Percentiles rank a stretch among this genome's conserved stretches.
These are phyloP conservation scores for Atkinsonella texensis DNA, from an alignment of 2,329 filamentous ascomycete species.

Conservation along the genomic window DNA sequence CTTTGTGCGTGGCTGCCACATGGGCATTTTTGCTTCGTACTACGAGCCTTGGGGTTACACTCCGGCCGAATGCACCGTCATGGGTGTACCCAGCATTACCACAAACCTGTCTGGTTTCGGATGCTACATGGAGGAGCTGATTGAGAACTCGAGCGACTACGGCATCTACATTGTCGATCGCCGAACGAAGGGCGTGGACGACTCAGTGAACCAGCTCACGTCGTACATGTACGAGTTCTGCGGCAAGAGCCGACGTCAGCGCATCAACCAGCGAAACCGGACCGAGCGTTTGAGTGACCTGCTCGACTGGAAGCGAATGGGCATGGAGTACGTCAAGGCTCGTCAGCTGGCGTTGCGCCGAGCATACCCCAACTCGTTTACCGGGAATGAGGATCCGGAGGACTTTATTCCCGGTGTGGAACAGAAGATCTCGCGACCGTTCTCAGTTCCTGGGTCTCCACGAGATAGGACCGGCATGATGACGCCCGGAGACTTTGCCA, in stretches of 20 bases:
- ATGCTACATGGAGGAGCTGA: constrained; percentile 98
- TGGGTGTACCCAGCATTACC: constrained; percentile 97
- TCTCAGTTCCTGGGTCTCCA: constrained; percentile 89
- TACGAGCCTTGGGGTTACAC: constrained; percentile 99
- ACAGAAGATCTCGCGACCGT: constrained; percentile 86
- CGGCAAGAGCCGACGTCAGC: constrained; percentile 84
- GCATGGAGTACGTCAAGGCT: constrained; percentile 97
- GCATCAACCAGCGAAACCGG: constrained; percentile 96
- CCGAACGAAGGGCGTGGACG: constrained; percentile 87
- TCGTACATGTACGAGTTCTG: constrained; percentile 85
- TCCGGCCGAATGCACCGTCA: constrained; percentile 93
- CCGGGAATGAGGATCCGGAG: constrained; percentile 67
- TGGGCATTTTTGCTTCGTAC: constrained; percentile 94
- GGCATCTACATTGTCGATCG: constrained; percentile 99
- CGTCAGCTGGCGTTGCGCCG: constrained; percentile 81
- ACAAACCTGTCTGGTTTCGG: constrained; percentile 97
- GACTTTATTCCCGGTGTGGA: constrained; percentile 89
- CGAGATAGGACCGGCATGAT: constrained; percentile 91
- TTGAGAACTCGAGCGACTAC: constrained; percentile 95
- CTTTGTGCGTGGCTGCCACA: constrained; percentile 91
- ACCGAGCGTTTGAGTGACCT: constrained; percentile 92
- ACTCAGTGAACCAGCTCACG: constrained; percentile 90
- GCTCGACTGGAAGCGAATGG: constrained; percentile 98
- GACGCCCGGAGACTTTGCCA: constrained; percentile 97
- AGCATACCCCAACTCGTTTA: constrained; percentile 82